Base-by-base conservation (phyloP, 2,329 filamentous ascomycete genomes). In the Curvularia sp. region DNA sequence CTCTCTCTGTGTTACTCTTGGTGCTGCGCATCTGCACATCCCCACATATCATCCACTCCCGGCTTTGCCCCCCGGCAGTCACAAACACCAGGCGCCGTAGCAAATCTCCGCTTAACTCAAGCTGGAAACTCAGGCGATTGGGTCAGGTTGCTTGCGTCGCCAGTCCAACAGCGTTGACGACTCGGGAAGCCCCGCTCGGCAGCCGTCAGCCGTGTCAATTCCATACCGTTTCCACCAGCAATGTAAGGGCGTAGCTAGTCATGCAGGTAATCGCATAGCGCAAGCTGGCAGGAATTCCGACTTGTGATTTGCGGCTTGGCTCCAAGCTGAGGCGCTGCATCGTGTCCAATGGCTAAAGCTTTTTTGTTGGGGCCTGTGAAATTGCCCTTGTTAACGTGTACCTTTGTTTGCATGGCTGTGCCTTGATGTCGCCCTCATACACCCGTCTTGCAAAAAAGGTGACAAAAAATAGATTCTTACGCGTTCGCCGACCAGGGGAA, bases 171-270 rank as follows among this genome's bases (percentile, higher is more conserved):
- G 58, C 42, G 47, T 49, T 59, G 51, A 53, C 49, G 49, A 55
- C 50, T 59, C 64, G 65, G 65, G 62, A 62, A 68, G 65, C 65
- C 62, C 65, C 65, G 65, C 62, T 56, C 57, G 61, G 58, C 62
- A 65, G 57, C 58, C 58, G 61, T 56, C 58, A 65, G 55, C 59
- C 55, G 59, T 59, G 43, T 58, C 49, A 18, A 18, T 39, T 49
- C 45, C 58, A 34, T 34, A 30, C 51, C 53, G 19, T 45, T 51
- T 59, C 32, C 28, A 49, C 55, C n/a, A 38, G 27, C 43, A 41
- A 59, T 57, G 48, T 53, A 59, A 66, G 57, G 55, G 61, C 57
- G 46, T 53, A 47, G 28, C 51, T 62, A 65, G 63, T 60, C 54
- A 66, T 66, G 64, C 61, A 59, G 60, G 64, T 66, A 53, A 66